phyloP scores from a whole-genome alignment of 1,284 basidiomycete genomes.

The Ustilago hordei region DNA sequence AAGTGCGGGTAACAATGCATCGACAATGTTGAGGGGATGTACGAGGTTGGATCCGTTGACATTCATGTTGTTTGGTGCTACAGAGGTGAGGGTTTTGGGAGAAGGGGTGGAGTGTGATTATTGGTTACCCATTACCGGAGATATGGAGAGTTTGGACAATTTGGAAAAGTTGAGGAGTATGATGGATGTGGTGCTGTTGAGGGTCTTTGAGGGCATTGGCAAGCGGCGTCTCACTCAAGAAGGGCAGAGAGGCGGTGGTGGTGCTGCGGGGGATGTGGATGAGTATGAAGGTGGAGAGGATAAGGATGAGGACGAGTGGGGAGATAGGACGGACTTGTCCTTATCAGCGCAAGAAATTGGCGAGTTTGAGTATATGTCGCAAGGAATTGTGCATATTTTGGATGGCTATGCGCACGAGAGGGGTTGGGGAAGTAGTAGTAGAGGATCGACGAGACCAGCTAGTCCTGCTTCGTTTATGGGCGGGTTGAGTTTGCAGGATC shows the following conservation, averaged over 20 bases:
- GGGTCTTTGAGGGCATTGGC: slow-evolving; percentile 84
- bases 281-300: slow-evolving; percentile 33
- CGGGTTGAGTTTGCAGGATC: slow-evolving; percentile 37
- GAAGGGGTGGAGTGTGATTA: slow-evolving; percentile 79
- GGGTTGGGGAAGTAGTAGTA: slow-evolving; percentile 40
- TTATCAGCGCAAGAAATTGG: slow-evolving; percentile 58
- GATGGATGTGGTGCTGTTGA: slow-evolving; percentile 86
- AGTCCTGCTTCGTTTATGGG: slow-evolving; percentile 37
- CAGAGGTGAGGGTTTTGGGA: slow-evolving; percentile 75
- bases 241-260: background rate
- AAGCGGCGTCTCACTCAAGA: slow-evolving; percentile 22
- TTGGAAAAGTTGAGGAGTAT: slow-evolving; percentile 84
- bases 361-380: slow-evolving; percentile 62
- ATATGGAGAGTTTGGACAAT: slow-evolving; percentile 81
- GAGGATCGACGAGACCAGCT: slow-evolving; percentile 43
- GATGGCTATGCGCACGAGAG: slow-evolving; percentile 58
- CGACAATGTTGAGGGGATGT: slow-evolving; percentile 78
- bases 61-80: slow-evolving; percentile 91
- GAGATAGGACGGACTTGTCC: slow-evolving; percentile 50
- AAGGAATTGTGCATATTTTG: slow-evolving; percentile 58
- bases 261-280: slow-evolving; percentile 15
- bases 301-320: slow-evolving; percentile 38
- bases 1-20: slow-evolving; percentile 71
- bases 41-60: slow-evolving; percentile 85
- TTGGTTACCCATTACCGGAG: slow-evolving; percentile 88